phyloP scores from a whole-genome alignment of 78 protist species.

The Isochrysis galbana region DNA sequence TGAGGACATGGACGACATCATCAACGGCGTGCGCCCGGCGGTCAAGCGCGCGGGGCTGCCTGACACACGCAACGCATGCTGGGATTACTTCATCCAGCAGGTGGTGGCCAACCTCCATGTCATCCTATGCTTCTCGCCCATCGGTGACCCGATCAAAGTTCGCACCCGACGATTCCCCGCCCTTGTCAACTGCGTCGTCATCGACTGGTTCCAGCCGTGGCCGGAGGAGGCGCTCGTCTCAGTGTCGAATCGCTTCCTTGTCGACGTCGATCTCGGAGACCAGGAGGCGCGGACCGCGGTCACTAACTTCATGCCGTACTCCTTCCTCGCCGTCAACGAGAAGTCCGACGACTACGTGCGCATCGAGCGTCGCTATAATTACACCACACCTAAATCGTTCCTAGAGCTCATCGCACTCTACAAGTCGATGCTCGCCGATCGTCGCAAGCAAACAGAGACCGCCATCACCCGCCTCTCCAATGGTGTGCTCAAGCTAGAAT shows the following conservation, averaged over 20 bases:
- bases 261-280: conserved; percentile 50
- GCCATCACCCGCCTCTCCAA: conserved; percentile 42
- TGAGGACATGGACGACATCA: conserved; percentile 65
- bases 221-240: conserved; percentile 67
- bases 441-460: neutral
- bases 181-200: conserved; percentile 56
- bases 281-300: neutral
- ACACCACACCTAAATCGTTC: conserved; percentile 74
- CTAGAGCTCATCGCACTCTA: conserved; percentile 72
- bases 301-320: conserved; percentile 48
- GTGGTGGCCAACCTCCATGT: conserved; percentile 55
- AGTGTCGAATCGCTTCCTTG: conserved; percentile 64
- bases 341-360: conserved; percentile 15
- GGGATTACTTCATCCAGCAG: conserved; percentile 48
- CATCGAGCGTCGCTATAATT: conserved; percentile 52
- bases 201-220: conserved; percentile 82
- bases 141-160: conserved; percentile 57
- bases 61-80: conserved; percentile 35
- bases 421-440: conserved; percentile 53
- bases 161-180: conserved; percentile 72
- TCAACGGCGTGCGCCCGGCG: conserved; percentile 40
- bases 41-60: conserved; percentile 56
- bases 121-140: conserved; percentile 69
- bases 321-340: conserved; percentile 56
- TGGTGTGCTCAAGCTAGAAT: conserved; percentile 57